A percentile compares a stretch with the other conserved stretches of the same genome.
Conservation (phyloP, 1,139 yeast genomes). For the Debaryomyces psychrophilus region DNA sequence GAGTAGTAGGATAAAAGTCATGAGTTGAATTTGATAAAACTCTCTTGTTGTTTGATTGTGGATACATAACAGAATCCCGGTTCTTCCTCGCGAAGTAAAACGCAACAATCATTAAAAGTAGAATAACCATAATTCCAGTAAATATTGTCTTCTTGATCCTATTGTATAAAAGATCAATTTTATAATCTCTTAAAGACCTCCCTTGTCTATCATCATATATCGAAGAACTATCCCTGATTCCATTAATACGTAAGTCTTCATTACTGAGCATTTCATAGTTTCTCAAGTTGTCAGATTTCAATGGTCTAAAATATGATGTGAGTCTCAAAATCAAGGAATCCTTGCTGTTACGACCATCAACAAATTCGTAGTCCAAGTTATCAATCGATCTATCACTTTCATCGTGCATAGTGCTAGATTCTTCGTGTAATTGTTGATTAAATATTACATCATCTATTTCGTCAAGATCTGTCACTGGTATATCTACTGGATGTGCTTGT, state of each 20-base stretch:
- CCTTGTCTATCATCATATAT: constrained; percentile 9
- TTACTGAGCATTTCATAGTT: neutral
- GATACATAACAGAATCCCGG: neutral
- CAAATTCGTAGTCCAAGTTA: constrained; percentile 12
- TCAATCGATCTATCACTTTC: constrained; percentile 3
- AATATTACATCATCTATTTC: constrained; percentile 52
- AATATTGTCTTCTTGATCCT: constrained; percentile 19
- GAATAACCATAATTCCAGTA: constrained; percentile 2
- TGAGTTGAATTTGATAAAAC: constrained; percentile 69
- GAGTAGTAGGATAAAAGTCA: constrained; percentile 72
- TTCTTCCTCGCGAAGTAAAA: neutral
- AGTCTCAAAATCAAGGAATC: neutral
- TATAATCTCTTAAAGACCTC: constrained; percentile 29
- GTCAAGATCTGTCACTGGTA: constrained; percentile 63
- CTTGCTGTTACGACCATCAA: neutral
- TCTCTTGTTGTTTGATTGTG: constrained; percentile 1
- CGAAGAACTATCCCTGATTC: neutral
- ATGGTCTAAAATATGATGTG: neutral
- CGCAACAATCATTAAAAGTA: constrained; percentile 5
- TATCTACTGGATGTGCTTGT: constrained; percentile 47
- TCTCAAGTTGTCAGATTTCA: neutral
- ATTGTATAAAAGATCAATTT: constrained; percentile 22
- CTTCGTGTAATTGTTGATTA: constrained; percentile 19
- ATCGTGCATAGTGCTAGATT: neutral
- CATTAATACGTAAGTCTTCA: neutral